Conservation (phyloP, 768 basidiomycete genomes). For the Mycena latifolia region DNA sequence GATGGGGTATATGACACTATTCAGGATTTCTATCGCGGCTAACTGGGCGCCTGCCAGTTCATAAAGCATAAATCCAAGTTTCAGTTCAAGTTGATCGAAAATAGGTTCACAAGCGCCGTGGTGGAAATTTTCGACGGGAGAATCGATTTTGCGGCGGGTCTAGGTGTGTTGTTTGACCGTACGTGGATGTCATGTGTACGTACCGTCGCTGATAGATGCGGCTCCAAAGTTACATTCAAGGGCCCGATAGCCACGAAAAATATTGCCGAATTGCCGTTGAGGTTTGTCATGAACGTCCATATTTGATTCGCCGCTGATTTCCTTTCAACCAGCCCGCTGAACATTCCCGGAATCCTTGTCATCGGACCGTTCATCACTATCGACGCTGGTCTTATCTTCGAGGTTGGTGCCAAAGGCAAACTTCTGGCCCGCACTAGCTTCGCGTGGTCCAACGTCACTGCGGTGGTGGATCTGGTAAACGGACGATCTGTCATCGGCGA, state of each 20-base stretch:
- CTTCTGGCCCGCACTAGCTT: neutral
- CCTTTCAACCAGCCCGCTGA: neutral
- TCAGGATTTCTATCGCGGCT: neutral
- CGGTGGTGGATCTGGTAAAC: neutral
- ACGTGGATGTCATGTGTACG: neutral
- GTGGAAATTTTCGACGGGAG: neutral
- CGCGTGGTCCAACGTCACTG: neutral
- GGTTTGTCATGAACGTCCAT: neutral
- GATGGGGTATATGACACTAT: conserved; percentile 3
- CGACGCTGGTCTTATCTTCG: neutral
- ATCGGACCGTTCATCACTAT: conserved; percentile 1
- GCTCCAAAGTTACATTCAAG: too few relatives aligned
- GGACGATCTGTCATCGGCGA: neutral
- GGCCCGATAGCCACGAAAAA: neutral
- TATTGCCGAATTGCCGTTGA: neutral
- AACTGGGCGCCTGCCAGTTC: neutral
- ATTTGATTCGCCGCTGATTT: too few relatives aligned
- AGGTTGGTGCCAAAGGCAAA: neutral
- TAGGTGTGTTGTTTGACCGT: neutral
- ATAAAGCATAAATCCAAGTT: neutral
- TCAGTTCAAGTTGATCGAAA: neutral
- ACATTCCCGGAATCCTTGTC: neutral
- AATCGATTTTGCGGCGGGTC: neutral
- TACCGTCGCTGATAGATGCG: too few relatives aligned
- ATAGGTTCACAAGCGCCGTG: neutral